These are phyloP conservation scores for Gigaspora rosea DNA, from an alignment of 192 early-diverging fungal genomes.

Conservation along the genomic window DNA sequence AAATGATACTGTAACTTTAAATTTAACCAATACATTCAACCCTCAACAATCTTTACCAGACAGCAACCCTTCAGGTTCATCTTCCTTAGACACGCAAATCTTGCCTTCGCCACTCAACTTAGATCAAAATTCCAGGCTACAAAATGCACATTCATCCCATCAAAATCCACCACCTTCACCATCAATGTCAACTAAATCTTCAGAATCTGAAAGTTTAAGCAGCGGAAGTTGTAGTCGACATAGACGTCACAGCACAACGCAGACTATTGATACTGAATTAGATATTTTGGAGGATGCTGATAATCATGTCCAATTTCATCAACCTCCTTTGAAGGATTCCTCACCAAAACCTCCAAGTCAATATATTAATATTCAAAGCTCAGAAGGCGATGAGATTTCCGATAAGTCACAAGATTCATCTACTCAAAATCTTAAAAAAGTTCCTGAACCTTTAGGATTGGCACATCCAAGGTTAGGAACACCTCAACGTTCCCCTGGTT, in stretches of 20 bases:
- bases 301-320: slow-evolving; percentile 2
- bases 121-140: not conserved
- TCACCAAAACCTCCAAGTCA: no score
- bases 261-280: not conserved
- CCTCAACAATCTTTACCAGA: no score
- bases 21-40: no score
- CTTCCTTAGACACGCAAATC: not conserved
- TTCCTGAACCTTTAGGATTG: not conserved
- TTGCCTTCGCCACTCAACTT: not conserved
- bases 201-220: not conserved
- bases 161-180: slow-evolving; percentile 14
- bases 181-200: slow-evolving; percentile 21
- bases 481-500: not conserved
- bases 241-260: not conserved
- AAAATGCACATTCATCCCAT: not conserved
- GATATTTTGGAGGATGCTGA: not conserved
- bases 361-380: no score
- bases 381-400: not conserved
- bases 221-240: not conserved
- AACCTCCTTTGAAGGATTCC: not conserved
- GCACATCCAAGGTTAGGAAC: not conserved
- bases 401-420: not conserved
- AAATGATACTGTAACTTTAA: not conserved
- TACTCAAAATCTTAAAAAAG: not conserved
- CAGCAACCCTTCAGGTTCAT: not conserved